Base-by-base conservation (phyloP, 495 filamentous ascomycete genomes). In the Aspergillus mulundensis region DNA sequence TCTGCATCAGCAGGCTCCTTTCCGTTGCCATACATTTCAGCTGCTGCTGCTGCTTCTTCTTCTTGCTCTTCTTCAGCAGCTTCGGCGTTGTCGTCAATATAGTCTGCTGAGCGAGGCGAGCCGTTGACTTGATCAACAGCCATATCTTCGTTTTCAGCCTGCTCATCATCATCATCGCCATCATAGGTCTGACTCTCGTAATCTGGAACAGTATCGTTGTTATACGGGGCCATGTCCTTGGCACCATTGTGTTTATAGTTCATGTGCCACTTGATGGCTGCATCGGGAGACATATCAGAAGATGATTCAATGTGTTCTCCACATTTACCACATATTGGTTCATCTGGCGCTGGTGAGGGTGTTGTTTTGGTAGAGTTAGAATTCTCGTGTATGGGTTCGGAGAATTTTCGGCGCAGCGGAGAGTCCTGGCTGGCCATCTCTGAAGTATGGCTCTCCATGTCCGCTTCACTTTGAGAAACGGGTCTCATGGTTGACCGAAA, bases 401-500 rank as follows among this genome's bases (percentile, higher is more conserved):
- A 76, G 60, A 75, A 73, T 61, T 74, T 71, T 61, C 72, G 72
- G 66, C 67, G 72, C 60, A 74, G 53, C 18, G 71, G 68, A 52
- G 74, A 77, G 57, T 74, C 71, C 61, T 70, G 71, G 57, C 72
- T 72, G 57, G 68, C 70, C 57, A 75, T 59, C 51, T 71, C 69
- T 14, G 74, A 73, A 53, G 70, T 72, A 66, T 64, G 73, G 41
- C 71, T 70, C 54, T 75, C 71, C 59, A 64, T 58, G 21, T 73
- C 71, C 44, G 70, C 39, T 57, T 78, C 70, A 45, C 59, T 65
- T 39, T 71, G 66, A 43, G 69, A 62, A 48, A 71, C 62, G 10
- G 69, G 68, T 57, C 66, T 66, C 73, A 78, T 78, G 48, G 43
- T 50, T n/a, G 48, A 46, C 20, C 41, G 19, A 45, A 15, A 43